phyloP scores from a whole-genome alignment of 768 basidiomycete genomes.

The Xerocomus spinulosus region DNA sequence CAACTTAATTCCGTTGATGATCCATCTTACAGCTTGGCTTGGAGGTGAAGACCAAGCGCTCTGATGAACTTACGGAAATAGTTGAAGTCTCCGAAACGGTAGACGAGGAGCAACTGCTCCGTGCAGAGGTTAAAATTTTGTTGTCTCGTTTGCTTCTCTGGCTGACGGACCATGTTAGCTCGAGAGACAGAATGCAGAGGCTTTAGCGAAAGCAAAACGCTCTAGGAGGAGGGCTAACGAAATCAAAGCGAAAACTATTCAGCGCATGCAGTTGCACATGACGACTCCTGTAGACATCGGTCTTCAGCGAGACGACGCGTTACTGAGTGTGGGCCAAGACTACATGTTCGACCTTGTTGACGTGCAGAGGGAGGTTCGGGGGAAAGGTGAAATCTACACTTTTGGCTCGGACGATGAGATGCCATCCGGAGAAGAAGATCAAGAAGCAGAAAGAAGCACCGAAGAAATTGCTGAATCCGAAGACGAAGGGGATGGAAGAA shows the following conservation, averaged over 20 bases:
- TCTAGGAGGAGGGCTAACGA: conserved; percentile 86
- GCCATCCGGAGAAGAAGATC: conserved; percentile 39
- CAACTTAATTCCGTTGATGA: conserved; percentile 3
- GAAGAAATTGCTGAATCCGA: conserved; percentile 53
- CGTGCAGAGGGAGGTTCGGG: conserved; percentile 45
- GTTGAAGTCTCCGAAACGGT: conserved; percentile 62
- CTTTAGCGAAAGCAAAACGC: conserved; percentile 65
- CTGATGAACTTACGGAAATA: conserved; percentile 71
- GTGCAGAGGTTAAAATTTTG: conserved; percentile 69
- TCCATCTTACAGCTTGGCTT: conserved; percentile 60
- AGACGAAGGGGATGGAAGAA: conserved; percentile 63
- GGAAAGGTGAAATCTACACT: conserved; percentile 38
- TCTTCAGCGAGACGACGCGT: conserved; percentile 72
- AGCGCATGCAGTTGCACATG: conserved; percentile 97
- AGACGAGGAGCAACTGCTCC: conserved; percentile 87
- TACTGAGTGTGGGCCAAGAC: conserved; percentile 69
- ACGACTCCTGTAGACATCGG: conserved; percentile 96
- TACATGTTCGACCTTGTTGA: conserved; percentile 85
- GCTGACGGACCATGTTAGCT: conserved; percentile 47
- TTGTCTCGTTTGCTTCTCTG: not conserved
- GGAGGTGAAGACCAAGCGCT: conserved; percentile 70
- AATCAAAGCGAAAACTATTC: conserved; percentile 78
- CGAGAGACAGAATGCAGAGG: conserved; percentile 76
- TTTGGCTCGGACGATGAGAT: conserved; percentile 42
- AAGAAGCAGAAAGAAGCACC: conserved; percentile 24